Conservation (phyloP, 2,329 filamentous ascomycete species). For the Basipetospora sp. region DNA sequence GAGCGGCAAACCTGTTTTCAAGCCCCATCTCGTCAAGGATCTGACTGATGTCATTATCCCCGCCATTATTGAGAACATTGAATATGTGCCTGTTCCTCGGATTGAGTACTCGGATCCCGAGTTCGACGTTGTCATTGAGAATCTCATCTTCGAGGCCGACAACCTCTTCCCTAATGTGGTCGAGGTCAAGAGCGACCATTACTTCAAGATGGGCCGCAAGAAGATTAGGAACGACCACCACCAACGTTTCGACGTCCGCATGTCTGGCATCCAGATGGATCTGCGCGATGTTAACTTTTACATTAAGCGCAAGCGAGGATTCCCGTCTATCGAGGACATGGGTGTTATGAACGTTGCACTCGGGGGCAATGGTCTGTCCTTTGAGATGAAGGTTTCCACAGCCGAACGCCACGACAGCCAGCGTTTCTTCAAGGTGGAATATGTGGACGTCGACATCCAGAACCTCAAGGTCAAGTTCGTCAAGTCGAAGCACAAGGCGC, state of each 20-base stretch:
- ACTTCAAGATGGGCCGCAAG: conserved; percentile 90
- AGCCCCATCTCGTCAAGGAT: conserved; percentile 84
- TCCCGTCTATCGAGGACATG: conserved; percentile 72
- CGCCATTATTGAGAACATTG: conserved; percentile 63
- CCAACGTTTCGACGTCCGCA: conserved; percentile 63
- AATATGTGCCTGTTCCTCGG: conserved; percentile 82
- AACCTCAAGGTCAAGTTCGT: conserved; percentile 77
- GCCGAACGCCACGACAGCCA: conserved; percentile 60
- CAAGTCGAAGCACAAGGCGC: conserved; percentile 85
- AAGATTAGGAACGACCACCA: conserved; percentile 69
- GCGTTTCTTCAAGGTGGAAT: conserved; percentile 90
- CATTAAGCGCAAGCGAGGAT: conserved; percentile 86
- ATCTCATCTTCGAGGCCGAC: conserved; percentile 86
- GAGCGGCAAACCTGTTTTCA: conserved; percentile 74
- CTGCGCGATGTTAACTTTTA: conserved; percentile 84
- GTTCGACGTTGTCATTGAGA: conserved; percentile 83
- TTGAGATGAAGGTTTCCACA: conserved; percentile 78
- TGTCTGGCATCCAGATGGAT: conserved; percentile 85
- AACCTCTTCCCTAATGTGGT: conserved; percentile 89
- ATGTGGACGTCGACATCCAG: conserved; percentile 70
- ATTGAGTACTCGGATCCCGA: conserved; percentile 80
- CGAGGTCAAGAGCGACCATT: conserved; percentile 82
- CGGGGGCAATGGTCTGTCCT: conserved; percentile 74
- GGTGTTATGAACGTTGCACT: conserved; percentile 82
- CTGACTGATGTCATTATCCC: conserved; percentile 77